These are phyloP conservation scores for Zopfia rhizophila DNA, from an alignment of 2,329 filamentous ascomycete species.

Conservation along the genomic window DNA sequence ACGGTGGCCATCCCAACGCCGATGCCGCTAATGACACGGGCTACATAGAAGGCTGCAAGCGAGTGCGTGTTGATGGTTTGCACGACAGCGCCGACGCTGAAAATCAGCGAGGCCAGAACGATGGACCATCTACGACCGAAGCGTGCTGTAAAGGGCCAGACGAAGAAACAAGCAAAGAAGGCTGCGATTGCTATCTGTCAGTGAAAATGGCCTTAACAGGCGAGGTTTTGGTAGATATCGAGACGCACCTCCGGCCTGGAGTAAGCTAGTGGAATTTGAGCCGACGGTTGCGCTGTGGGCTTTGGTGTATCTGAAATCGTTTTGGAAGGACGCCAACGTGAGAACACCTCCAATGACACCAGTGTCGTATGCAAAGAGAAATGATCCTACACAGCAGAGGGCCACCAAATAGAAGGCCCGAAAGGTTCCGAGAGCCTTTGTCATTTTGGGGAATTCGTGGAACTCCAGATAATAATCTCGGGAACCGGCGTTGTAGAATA, in stretches of 20 bases:
- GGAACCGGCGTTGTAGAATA: too few relatives aligned
- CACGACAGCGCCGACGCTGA: slow-evolving; percentile 57
- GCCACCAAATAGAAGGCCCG: slow-evolving; percentile 9
- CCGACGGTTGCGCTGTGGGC: slow-evolving; percentile 45
- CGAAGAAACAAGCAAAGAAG: slow-evolving; percentile 57
- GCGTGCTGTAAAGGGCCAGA: slow-evolving; percentile 56
- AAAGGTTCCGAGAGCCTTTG: slow-evolving; percentile 8
- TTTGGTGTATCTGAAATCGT: slow-evolving; percentile 48
- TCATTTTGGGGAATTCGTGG: slow-evolving; percentile 5
- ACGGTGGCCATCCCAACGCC: slow-evolving; percentile 49
- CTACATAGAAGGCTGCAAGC: slow-evolving; percentile 53
- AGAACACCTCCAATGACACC: slow-evolving; percentile 57
- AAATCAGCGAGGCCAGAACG: slow-evolving; percentile 54
- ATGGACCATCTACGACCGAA: slow-evolving; percentile 56
- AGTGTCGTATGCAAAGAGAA: slow-evolving; percentile 57
- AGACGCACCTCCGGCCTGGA: slow-evolving; percentile 53
- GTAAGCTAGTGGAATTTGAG: slow-evolving; percentile 55
- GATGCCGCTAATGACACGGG: slow-evolving; percentile 39
- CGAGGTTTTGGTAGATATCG: neutral
- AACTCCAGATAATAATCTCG: too few relatives aligned
- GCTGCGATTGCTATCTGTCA: slow-evolving; percentile 44
- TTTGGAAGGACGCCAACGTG: slow-evolving; percentile 52
- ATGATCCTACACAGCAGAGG: slow-evolving; percentile 38
- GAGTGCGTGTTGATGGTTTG: slow-evolving; percentile 54
- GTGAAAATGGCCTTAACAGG: neutral